phyloP scores from a whole-genome alignment of 176 grass and related monocot species.

The Oryza punctata region DNA sequence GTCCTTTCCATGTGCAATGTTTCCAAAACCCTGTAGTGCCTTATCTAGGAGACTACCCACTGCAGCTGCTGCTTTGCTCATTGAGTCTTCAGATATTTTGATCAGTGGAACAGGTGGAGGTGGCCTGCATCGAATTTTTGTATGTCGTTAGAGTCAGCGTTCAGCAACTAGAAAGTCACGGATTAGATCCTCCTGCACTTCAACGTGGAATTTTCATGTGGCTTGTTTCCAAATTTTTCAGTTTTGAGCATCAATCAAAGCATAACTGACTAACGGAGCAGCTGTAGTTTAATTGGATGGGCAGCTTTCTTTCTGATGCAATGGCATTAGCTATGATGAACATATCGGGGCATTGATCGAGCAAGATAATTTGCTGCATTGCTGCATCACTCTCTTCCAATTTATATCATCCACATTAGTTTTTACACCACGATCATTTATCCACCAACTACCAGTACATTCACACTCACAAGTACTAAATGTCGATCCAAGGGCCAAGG shows the following conservation, averaged over 20 bases:
- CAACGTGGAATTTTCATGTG: neutral
- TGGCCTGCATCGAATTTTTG: constrained; percentile 39
- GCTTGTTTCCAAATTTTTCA: neutral
- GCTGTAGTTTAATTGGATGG: neutral
- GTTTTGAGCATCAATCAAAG: neutral
- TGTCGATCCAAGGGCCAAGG: neutral
- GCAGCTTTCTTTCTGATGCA: neutral
- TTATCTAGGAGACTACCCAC: constrained; percentile 37
- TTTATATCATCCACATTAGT: neutral
- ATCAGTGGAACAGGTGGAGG: constrained; percentile 52
- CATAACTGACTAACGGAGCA: constrained; percentile 1
- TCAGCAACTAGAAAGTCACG: neutral
- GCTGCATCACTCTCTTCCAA: neutral
- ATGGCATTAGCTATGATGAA: neutral
- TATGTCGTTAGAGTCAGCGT: constrained; percentile 16
- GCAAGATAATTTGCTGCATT: neutral
- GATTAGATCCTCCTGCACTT: neutral
- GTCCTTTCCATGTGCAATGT: constrained; percentile 59
- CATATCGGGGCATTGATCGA: neutral
- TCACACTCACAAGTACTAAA: neutral
- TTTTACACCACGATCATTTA: neutral
- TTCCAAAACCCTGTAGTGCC: constrained; percentile 48
- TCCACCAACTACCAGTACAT: neutral
- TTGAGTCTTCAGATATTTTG: constrained; percentile 48
- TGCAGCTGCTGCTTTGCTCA: constrained; percentile 27